Evolutionary conservation across 352 stramenopile species (phyloP).

Genomic region (Globisporangium mamillatum): DNA sequence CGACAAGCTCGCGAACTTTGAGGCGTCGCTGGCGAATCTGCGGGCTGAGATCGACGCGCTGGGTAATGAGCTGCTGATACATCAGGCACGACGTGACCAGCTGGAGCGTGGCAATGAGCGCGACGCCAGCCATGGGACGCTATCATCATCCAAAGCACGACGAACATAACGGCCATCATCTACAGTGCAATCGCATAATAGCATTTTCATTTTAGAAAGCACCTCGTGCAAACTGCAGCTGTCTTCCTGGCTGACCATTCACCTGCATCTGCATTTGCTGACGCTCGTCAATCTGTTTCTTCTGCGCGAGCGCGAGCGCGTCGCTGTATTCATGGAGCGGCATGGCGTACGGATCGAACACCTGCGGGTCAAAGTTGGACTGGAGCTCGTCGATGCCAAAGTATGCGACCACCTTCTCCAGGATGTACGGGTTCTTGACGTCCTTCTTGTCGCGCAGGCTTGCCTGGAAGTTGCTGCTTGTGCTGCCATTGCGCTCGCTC

Average conservation of each 20-base stretch:
- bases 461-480: slow-evolving; percentile 46
- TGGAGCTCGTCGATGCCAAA: slow-evolving; percentile 83
- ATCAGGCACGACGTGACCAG: slow-evolving; percentile 11
- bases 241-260: slow-evolving; percentile 20
- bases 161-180: background rate
- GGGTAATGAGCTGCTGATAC: slow-evolving; percentile 13
- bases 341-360: slow-evolving; percentile 71
- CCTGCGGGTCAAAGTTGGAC: slow-evolving; percentile 55
- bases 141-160: background rate
- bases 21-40: slow-evolving; percentile 22
- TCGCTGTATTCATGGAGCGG: slow-evolving; percentile 73
- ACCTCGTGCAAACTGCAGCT: slow-evolving; percentile 23
- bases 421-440: slow-evolving; percentile 84
- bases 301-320: slow-evolving; percentile 60
- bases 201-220: background rate
- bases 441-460: slow-evolving; percentile 80
- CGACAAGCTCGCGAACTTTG: slow-evolving; percentile 31
- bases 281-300: slow-evolving; percentile 42
- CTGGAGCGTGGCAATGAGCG: slow-evolving; percentile 11
- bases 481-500: slow-evolving; percentile 14
- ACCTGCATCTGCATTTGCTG: slow-evolving; percentile 31
- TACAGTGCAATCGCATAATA: background rate
- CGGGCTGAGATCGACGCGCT: slow-evolving; percentile 19
- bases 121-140: slow-evolving; percentile 7
- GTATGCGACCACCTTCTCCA: slow-evolving; percentile 85